phyloP scores from a whole-genome alignment of 805 yeast species.

The Ogataea saltuana region DNA sequence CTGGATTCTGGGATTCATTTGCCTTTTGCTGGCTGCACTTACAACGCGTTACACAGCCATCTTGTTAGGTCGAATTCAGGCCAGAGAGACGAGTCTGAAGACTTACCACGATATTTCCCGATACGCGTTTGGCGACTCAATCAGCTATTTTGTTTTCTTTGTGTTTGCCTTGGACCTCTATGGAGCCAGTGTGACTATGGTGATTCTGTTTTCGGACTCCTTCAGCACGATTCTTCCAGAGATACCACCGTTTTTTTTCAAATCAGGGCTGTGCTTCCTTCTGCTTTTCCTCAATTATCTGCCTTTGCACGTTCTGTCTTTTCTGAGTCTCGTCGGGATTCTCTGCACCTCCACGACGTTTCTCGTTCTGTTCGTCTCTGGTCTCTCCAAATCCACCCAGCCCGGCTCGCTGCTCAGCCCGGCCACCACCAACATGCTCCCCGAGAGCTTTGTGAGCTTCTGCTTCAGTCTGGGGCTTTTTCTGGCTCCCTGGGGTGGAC shows the following conservation, averaged over 20 bases:
- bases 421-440: constrained; percentile 69
- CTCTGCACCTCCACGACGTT: constrained; percentile 68
- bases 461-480: constrained; percentile 65
- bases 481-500: constrained; percentile 86
- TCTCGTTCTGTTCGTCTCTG: constrained; percentile 57
- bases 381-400: constrained; percentile 53
- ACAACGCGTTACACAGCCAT: constrained; percentile 55
- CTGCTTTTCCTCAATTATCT: constrained; percentile 56
- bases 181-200: constrained; percentile 62
- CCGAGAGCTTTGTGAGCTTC: constrained; percentile 50
- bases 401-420: constrained; percentile 77
- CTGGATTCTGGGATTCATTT: constrained; percentile 52
- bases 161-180: constrained; percentile 56
- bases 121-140: constrained; percentile 46
- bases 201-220: constrained; percentile 61
- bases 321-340: constrained; percentile 71
- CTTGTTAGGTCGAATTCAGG: constrained; percentile 50
- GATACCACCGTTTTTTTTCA: constrained; percentile 41
- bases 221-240: constrained; percentile 50
- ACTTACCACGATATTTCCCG: constrained; percentile 64
- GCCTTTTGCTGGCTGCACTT: constrained; percentile 47
- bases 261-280: constrained; percentile 39
- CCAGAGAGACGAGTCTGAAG: constrained; percentile 39
- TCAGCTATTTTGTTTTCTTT: constrained; percentile 45
- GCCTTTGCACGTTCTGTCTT: constrained; percentile 71